Conservation (phyloP, 2,329 filamentous ascomycete genomes). For the Talaromyces sp. region DNA sequence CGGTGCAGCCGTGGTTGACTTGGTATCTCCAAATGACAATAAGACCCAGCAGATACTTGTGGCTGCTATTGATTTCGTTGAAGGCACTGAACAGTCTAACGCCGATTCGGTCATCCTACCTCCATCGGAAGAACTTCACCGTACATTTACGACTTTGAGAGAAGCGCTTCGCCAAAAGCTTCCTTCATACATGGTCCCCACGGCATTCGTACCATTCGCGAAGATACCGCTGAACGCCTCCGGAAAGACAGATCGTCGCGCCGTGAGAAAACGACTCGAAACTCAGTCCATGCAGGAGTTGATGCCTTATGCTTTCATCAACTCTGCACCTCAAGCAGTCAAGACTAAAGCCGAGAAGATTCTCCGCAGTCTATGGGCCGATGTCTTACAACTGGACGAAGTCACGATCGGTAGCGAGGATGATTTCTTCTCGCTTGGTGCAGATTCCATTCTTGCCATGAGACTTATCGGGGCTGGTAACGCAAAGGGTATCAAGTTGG, state of each 20-base stretch:
- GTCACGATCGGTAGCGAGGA: constrained; percentile 20
- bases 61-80: neutral
- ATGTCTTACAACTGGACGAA: neutral
- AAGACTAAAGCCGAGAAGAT: neutral
- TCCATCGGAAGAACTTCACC: neutral
- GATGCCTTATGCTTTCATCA: neutral
- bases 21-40: neutral
- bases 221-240: neutral
- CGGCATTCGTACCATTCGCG: neutral
- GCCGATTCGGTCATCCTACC: neutral
- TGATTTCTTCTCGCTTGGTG: constrained; percentile 32
- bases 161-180: neutral
- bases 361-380: neutral
- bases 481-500: neutral
- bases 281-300: neutral
- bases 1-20: neutral
- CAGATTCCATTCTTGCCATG: constrained; percentile 26
- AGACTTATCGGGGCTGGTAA: neutral
- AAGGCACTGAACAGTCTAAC: neutral
- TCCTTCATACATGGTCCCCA: neutral
- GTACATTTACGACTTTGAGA: neutral
- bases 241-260: neutral
- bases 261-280: neutral
- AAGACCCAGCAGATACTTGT: neutral
- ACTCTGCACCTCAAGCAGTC: neutral